Conservation (phyloP, 768 basidiomycete genomes). For the Lactarius akahatsu region DNA sequence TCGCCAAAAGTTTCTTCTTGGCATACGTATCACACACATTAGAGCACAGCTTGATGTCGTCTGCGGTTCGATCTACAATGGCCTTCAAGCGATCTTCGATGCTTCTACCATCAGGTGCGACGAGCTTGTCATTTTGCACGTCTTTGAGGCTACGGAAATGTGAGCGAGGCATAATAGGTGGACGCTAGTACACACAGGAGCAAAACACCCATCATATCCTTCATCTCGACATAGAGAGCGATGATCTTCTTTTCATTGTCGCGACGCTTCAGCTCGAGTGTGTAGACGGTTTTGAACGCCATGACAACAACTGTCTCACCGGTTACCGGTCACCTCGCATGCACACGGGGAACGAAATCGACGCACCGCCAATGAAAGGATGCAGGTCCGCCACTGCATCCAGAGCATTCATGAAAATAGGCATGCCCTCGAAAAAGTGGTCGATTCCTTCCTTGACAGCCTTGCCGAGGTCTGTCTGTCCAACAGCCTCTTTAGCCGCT, state of each 20-base stretch:
- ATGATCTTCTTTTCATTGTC: slow-evolving; percentile 53
- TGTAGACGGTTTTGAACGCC: slow-evolving; percentile 51
- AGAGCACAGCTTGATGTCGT: slow-evolving; percentile 37
- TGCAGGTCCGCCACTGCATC: slow-evolving; percentile 35
- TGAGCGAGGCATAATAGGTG: neutral
- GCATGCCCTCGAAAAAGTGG: slow-evolving; percentile 33
- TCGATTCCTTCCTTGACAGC: slow-evolving; percentile 29
- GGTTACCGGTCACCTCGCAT: neutral
- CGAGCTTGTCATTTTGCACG: slow-evolving; percentile 34
- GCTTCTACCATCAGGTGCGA: slow-evolving; percentile 36
- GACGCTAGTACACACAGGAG: slow-evolving; percentile 10
- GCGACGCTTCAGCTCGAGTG: slow-evolving; percentile 47
- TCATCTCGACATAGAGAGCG: slow-evolving; percentile 50
- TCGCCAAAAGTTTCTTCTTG: slow-evolving; percentile 35
- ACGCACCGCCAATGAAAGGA: slow-evolving; percentile 34
- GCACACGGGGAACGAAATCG: neutral
- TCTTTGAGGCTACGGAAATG: slow-evolving; percentile 34
- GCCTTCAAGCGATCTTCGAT: slow-evolving; percentile 38
- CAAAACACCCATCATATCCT: slow-evolving; percentile 43
- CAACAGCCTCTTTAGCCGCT: slow-evolving; percentile 2
- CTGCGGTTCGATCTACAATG: slow-evolving; percentile 33
- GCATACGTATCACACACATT: slow-evolving; percentile 38
- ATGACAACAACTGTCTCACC: slow-evolving; percentile 43
- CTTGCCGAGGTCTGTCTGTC: slow-evolving; percentile 8
- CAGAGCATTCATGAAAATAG: slow-evolving; percentile 33